Evolutionary conservation across 2,329 filamentous ascomycete species (phyloP).

Genomic region (Paecilomyces niveus): DNA sequence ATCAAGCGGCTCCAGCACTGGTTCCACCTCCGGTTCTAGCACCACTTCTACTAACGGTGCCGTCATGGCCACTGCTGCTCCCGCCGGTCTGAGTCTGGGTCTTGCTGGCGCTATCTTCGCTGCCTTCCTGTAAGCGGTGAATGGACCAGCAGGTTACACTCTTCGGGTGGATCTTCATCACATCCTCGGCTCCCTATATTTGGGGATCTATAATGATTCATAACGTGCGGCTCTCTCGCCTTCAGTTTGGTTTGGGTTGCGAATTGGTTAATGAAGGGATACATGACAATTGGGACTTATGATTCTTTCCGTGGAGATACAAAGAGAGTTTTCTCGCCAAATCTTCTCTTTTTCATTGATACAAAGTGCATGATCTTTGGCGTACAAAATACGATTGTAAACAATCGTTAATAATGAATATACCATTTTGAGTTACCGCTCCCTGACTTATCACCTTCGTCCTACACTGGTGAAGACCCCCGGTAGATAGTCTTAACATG

Average conservation of each 20-base stretch:
- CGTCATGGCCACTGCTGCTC: constrained; percentile 30
- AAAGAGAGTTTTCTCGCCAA: neutral
- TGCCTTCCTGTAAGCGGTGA: constrained; percentile 32
- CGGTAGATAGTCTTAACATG: neutral
- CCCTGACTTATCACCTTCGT: too few relatives aligned
- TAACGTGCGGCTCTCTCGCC: neutral
- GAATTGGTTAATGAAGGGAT: neutral
- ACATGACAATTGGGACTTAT: neutral
- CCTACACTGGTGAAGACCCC: neutral
- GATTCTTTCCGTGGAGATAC: neutral
- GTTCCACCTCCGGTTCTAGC: constrained; percentile 9
- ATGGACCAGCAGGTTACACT: neutral
- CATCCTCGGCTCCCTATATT: neutral
- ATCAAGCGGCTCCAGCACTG: constrained; percentile 15
- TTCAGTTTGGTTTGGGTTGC: neutral
- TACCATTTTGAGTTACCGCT: neutral
- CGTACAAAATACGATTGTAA: neutral
- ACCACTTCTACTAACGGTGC: constrained; percentile 21
- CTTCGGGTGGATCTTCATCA: neutral
- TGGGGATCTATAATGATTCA: neutral
- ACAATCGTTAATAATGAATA: neutral
- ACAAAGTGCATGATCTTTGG: neutral
- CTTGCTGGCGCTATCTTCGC: constrained; percentile 37
- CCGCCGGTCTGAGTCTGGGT: constrained; percentile 28
- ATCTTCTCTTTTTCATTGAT: neutral